These are phyloP conservation scores for Corynespora cassiicola DNA, from an alignment of 2,329 filamentous ascomycete species.

Conservation along the genomic window DNA sequence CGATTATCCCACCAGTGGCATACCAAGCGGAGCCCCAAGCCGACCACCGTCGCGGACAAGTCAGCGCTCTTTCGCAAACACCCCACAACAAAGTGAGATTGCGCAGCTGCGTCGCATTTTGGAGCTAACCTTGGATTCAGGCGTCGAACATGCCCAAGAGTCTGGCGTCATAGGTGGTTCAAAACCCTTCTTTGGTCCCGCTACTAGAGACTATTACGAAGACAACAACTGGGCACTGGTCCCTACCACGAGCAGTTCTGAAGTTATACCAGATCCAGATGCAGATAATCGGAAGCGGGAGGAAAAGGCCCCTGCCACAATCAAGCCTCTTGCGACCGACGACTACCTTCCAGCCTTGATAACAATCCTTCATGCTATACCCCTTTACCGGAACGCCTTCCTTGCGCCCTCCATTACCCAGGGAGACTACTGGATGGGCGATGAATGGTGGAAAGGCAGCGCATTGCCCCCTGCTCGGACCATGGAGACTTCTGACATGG, in stretches of 20 bases:
- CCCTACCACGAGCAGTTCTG: slow-evolving; percentile 54
- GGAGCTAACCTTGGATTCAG: slow-evolving; percentile 28
- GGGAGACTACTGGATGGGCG: slow-evolving; percentile 61
- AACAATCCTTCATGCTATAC: slow-evolving; percentile 68
- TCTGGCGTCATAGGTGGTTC: slow-evolving; percentile 57
- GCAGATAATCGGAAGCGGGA: slow-evolving; percentile 56
- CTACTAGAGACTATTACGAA: slow-evolving; percentile 62
- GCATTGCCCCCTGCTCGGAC: slow-evolving; percentile 58
- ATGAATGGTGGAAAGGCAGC: slow-evolving; percentile 69
- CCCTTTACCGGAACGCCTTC: slow-evolving; percentile 63
- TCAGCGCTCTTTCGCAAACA: slow-evolving; percentile 37
- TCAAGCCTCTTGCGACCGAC: slow-evolving; percentile 61
- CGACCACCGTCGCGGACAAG: slow-evolving; percentile 44
- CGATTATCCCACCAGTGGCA: slow-evolving; percentile 37
- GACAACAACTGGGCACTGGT: slow-evolving; percentile 63
- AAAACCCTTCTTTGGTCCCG: slow-evolving; percentile 59
- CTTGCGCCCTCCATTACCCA: slow-evolving; percentile 54
- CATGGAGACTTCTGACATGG: slow-evolving; percentile 49
- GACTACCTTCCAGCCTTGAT: slow-evolving; percentile 64
- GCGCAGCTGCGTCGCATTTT: no score
- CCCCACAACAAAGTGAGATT: no score
- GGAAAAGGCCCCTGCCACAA: slow-evolving; percentile 60
- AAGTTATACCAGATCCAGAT: slow-evolving; percentile 61
- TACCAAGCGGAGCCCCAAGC: slow-evolving; percentile 41
- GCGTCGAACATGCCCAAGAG: slow-evolving; percentile 55